Evolutionary conservation across 1,139 yeast genomes (phyloP), one percentile per base, ranked within the genome.

Genomic region (Hanseniaspora gamundiae): DNA sequence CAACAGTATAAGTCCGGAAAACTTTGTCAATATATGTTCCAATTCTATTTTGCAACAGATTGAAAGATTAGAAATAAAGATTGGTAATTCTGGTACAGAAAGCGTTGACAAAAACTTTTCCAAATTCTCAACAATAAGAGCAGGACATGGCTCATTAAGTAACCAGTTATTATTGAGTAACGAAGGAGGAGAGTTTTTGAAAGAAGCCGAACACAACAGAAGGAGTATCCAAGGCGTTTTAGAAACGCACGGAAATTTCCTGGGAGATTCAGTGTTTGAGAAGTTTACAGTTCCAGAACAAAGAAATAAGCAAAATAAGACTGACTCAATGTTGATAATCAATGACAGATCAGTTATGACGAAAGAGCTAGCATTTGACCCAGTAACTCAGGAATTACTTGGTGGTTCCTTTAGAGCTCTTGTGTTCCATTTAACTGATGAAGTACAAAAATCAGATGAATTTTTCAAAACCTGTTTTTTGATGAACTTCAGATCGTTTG

Each of bases 341-440:
- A 58, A 59, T 36, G 50, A 61, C 24, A 51, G 54, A 24, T 57
- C 59, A 20, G 49, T 57, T 26, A 56, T 61, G 40, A 51, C 54
- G 17, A 71, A 68, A 39, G 76, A 76, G 48, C 63, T 75, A 1
- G 52, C 73, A 40, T 58, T 67, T 17, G 70, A 69, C 44, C 70
- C 69, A 20, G 28, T 22, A 4, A 66, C 70, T 31, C 81, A 81
- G 0, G 70, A 70, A 44, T 61, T 86, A 31, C 62, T 82, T 39
- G 95, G 94, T 4, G 88, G 88, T 1, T 80, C 95, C 0, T 76
- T 86, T 53, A 77, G 78, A 52, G 88, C 88, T 0, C 67, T 86
- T 46, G 76, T 87, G 2, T 74, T 71, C 53, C 68, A 84, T 21
- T 63, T 86, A 44, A 85, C 94, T 0, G 80, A 83, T 58, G 94